Evolutionary conservation across 2,329 filamentous ascomycete genomes (phyloP), one percentile per base, ranked within the genome.

Genomic region (Aspergillus cejpii): DNA sequence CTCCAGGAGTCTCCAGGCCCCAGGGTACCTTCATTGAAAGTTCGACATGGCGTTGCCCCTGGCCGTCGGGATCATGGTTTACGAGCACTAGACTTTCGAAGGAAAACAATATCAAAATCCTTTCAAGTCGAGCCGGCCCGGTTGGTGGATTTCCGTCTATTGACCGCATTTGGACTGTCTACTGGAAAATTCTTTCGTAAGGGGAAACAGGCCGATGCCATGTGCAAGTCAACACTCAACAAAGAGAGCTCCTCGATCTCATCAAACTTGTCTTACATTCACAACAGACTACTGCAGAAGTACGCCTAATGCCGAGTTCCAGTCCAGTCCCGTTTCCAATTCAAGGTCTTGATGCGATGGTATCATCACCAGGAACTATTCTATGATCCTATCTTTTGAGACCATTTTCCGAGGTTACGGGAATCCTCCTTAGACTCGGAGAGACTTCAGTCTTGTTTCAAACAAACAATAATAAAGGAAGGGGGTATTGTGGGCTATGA

Each of bases 321-420:
- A n/a, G n/a, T 8, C 15, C 48, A 42, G 50, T 45, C 33, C 24
- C 21, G 26, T 48, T 46, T 41, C 43, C 36, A 53, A 56, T 49
- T 47, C 37, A 45, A 47, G 23, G 23, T 24, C 23, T 24, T 8
- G 23, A 24, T 24, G 23, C n/a, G n/a, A n/a, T n/a, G n/a, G n/a
- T n/a, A n/a, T n/a, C n/a, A n/a, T n/a, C n/a, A n/a, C n/a, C n/a
- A n/a, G n/a, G n/a, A n/a, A n/a, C n/a, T n/a, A n/a, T n/a, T n/a
- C n/a, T n/a, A n/a, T n/a, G n/a, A n/a, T n/a, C n/a, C 28, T 31
- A 31, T 31, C 28, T 15, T 3, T 15, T 24, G 8, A 37, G 23
- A 26, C n/a, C n/a, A n/a, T n/a, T n/a, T n/a, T n/a, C n/a, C n/a
- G n/a, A n/a, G n/a, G n/a, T n/a, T n/a, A 26, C 12, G 21, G 21